Evolutionary conservation across 805 yeast species (phyloP).

Genomic region (Hanseniaspora thailandica): DNA sequence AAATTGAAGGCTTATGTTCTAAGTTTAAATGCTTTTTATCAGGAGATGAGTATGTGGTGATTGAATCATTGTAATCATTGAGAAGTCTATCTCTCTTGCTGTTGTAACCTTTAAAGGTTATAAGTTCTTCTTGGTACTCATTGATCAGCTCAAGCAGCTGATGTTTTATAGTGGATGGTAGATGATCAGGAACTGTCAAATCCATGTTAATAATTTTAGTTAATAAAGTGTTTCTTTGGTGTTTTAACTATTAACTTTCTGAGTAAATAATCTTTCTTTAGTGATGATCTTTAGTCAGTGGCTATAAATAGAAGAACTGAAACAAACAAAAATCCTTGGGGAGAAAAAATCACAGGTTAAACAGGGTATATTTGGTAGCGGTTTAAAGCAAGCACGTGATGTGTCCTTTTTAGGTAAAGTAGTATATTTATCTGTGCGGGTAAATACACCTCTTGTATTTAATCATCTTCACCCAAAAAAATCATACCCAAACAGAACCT

Average conservation of each 20-base stretch:
- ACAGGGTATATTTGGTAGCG: background rate
- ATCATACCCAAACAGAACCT: no score
- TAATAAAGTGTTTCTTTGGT: background rate
- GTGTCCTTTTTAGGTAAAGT: no score
- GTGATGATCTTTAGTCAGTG: background rate
- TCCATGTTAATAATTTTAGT: conserved; percentile 29
- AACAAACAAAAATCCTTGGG: no score
- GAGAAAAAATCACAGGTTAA: no score
- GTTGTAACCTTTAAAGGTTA: conserved; percentile 61
- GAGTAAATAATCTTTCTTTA: no score
- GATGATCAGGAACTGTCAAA: conserved; percentile 36
- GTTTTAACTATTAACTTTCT: background rate
- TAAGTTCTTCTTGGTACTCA: conserved; percentile 55
- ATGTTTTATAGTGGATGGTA: conserved; percentile 30
- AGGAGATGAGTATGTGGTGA: background rate
- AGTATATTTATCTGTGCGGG: no score
- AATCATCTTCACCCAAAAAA: no score
- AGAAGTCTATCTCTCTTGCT: conserved; percentile 37
- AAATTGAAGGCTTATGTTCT: background rate
- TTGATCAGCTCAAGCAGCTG: conserved; percentile 34
- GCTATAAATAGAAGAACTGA: background rate
- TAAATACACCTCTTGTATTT: no score
- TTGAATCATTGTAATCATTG: conserved; percentile 16
- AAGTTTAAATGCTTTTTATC: background rate
- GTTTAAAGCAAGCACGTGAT: no score